Percentiles rank a stretch among this genome's conserved stretches.
Conservation (phyloP, 768 basidiomycete species). For the Mycena crocata region DNA sequence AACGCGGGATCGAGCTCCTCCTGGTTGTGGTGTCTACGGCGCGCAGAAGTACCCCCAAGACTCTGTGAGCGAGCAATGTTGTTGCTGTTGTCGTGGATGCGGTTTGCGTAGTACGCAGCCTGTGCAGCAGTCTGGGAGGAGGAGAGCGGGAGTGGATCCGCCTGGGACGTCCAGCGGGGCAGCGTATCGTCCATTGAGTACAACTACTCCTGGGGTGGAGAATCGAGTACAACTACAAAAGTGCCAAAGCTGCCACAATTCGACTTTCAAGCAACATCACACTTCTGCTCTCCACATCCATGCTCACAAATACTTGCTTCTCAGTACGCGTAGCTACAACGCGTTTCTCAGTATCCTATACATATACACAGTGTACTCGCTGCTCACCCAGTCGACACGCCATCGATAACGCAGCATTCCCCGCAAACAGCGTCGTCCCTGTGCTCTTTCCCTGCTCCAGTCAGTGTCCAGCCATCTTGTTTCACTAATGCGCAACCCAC, state of each 20-base stretch:
- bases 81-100: conserved; percentile 68
- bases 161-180: conserved; percentile 76
- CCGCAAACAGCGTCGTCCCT: conserved; percentile 72
- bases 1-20: conserved; percentile 34
- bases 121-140: conserved; percentile 62
- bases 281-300: conserved; percentile 61
- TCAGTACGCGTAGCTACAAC: conserved; percentile 70
- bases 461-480: not conserved
- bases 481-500: conserved; percentile 42
- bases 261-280: conserved; percentile 71
- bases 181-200: conserved; percentile 58
- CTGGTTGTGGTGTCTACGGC: conserved; percentile 34
- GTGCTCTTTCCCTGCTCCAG: conserved; percentile 44
- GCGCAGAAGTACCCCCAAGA: conserved; percentile 49
- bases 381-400: conserved; percentile 81
- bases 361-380: not conserved
- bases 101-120: conserved; percentile 62
- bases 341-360: not conserved
- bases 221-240: not conserved
- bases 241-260: conserved; percentile 54
- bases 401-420: conserved; percentile 78
- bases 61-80: conserved; percentile 52
- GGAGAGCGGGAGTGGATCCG: conserved; percentile 57
- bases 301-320: conserved; percentile 74
- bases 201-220: too few species aligned